Percentiles rank a stretch among this genome's conserved stretches.
Conservation (phyloP, 495 filamentous ascomycete species). For the Penicillium arizonense region DNA sequence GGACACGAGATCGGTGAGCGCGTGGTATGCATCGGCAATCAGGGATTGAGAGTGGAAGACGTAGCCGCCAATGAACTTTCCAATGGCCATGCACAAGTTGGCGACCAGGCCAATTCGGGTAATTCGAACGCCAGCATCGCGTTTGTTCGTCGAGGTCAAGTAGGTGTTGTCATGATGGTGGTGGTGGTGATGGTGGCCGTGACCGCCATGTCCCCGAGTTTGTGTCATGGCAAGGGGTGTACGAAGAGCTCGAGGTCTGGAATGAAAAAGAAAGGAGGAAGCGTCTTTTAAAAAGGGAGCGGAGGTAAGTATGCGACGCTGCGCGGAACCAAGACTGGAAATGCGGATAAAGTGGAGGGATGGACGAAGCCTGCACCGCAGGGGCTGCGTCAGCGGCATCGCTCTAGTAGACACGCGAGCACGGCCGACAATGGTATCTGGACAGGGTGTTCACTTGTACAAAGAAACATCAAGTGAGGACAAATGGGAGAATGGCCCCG, state of each 20-base stretch:
- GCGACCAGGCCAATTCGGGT: slow-evolving; percentile 89
- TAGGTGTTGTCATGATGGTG: slow-evolving; percentile 87
- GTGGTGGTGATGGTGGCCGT: slow-evolving; percentile 45
- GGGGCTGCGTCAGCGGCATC: slow-evolving; percentile 49
- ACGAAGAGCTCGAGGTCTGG: slow-evolving; percentile 18
- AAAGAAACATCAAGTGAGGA: background rate
- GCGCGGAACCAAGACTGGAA: slow-evolving; percentile 17
- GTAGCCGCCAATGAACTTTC: slow-evolving; percentile 89
- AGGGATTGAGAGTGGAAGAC: slow-evolving; percentile 91
- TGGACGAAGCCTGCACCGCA: slow-evolving; percentile 46
- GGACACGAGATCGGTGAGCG: slow-evolving; percentile 89
- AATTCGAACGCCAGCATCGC: slow-evolving; percentile 91
- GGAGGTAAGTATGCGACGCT: slow-evolving; percentile 29
- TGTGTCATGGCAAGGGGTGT: slow-evolving; percentile 36
- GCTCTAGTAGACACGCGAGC: slow-evolving; percentile 24
- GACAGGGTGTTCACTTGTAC: slow-evolving; percentile 25
- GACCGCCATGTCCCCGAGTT: slow-evolving; percentile 32
- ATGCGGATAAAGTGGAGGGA: slow-evolving; percentile 25
- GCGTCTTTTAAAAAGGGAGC: slow-evolving; percentile 16
- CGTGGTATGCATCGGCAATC: slow-evolving; percentile 93
- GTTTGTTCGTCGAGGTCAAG: slow-evolving; percentile 82
- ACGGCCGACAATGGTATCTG: slow-evolving; percentile 10
- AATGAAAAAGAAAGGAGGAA: slow-evolving; percentile 22
- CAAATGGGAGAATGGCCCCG: slow-evolving; percentile 6
- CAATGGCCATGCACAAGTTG: slow-evolving; percentile 91